A percentile compares a stretch with the other conserved stretches of the same genome.
Conservation (phyloP, 2,329 filamentous ascomycete species). For the Parascedosporium putredinis region DNA sequence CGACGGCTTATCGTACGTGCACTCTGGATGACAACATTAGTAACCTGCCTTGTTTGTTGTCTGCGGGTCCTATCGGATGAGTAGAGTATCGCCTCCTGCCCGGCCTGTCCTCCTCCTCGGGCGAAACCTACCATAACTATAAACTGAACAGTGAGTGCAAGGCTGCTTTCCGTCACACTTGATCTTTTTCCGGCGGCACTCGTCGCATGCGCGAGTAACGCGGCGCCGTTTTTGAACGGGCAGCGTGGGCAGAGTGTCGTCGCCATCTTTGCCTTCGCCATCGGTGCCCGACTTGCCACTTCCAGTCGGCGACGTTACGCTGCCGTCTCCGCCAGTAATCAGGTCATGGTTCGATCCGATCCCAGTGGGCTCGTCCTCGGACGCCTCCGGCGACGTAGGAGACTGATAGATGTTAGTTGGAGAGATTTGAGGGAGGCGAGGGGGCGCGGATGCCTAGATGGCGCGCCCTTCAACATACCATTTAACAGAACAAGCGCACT, state of each 20-base stretch:
- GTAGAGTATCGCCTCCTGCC: not conserved
- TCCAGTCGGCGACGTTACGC: conserved; percentile 28
- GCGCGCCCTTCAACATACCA: not conserved
- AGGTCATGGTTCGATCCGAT: not conserved
- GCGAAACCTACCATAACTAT: conserved; percentile 77
- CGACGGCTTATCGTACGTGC: conserved; percentile 90
- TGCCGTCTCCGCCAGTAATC: conserved; percentile 15
- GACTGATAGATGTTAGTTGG: not conserved
- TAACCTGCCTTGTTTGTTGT: too few relatives aligned
- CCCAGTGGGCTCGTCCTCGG: conserved; percentile 4
- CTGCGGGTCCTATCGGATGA: too few relatives aligned
- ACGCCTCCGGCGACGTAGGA: conserved; percentile 5
- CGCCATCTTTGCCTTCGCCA: conserved; percentile 23
- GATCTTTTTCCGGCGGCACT: conserved; percentile 77
- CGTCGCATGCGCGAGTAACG: conserved; percentile 72
- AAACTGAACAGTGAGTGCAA: conserved; percentile 93
- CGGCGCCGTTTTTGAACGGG: conserved; percentile 67
- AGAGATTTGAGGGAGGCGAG: not conserved
- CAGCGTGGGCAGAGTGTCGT: conserved; percentile 28
- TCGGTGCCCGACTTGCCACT: conserved; percentile 33
- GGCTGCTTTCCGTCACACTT: conserved; percentile 82
- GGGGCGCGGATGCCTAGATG: not conserved
- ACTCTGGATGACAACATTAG: conserved; percentile 47
- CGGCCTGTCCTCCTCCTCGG: too few relatives aligned
- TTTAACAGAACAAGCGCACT: not conserved